phyloP scores from a whole-genome alignment of 805 yeast species.

The Saturnispora dispora region DNA sequence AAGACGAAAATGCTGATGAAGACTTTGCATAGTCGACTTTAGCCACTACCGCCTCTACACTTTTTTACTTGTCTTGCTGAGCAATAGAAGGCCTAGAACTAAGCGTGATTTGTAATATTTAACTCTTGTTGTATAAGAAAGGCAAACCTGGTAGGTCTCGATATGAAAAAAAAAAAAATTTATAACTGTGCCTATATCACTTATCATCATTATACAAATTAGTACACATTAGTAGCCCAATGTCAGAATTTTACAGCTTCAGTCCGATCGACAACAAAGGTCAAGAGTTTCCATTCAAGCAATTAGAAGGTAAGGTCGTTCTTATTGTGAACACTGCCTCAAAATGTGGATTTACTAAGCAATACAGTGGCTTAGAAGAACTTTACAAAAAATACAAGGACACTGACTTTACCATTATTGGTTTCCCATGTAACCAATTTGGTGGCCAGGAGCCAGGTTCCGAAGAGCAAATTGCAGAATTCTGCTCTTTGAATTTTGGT shows the following conservation, averaged over 20 bases:
- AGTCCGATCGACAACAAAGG: constrained; percentile 55
- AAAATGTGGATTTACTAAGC: constrained; percentile 73
- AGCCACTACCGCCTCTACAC: neutral
- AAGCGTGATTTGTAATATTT: neutral
- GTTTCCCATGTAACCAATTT: constrained; percentile 90
- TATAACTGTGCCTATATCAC: neutral
- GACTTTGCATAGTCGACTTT: neutral
- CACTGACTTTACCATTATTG: constrained; percentile 58
- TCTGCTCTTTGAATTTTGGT: constrained; percentile 77
- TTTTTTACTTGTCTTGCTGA: neutral
- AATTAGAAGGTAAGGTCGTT: constrained; percentile 72
- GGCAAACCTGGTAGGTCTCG: neutral
- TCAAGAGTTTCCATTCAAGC: constrained; percentile 46
- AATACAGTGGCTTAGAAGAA: constrained; percentile 61
- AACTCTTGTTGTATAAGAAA: neutral
- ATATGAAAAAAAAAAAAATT: neutral
- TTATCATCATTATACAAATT: neutral
- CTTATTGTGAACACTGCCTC: constrained; percentile 83
- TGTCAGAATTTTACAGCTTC: constrained; percentile 60
- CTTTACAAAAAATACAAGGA: constrained; percentile 57
- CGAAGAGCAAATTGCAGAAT: constrained; percentile 58
- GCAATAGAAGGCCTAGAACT: neutral
- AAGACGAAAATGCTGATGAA: neutral
- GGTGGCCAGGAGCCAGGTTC: constrained; percentile 70
- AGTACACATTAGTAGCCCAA: constrained; percentile 13